Base-by-base conservation (phyloP, 139 green algal species). In the Chlamydomonas incerta region DNA sequence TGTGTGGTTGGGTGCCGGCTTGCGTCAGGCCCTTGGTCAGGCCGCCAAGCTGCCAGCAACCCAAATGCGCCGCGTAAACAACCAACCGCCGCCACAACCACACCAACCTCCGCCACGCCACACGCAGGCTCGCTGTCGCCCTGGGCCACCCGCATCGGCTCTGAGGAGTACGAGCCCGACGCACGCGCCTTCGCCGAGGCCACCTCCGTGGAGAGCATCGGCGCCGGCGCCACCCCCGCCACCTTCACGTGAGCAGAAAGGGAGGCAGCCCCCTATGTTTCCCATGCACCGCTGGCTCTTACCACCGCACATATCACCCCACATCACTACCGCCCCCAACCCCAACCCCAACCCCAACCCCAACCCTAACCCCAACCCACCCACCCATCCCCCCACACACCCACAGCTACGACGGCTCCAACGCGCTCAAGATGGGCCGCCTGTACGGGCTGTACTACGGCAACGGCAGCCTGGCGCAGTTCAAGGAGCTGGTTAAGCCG, bases 81-180 rank as follows among this genome's bases (percentile, higher is more conserved):
- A 37, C 34, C 6, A 37, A 31, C 69, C 58, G 18, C 58, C 33
- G 18, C 34, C 33, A 29, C 68, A 52, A 26, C 5, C 26, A 29
- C 68, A 34, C 17, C 33, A 26, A 13, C 68, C 29, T 4, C 2
- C 34, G 24, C 24, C 34, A 9, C 13, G 28, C 72, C 26, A 31
- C 31, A 31, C 52, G 31, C 80, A 85, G 84, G 84, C 47, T 83
- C 83, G 2, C 41, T 90, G 34, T 81, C 84, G 20, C 88, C 88
- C 15, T 92, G 88, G 88, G 73, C 83, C 46, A 90, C 84, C n/a
- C 88, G 88, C 70, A 35, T 92, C 60, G 66, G 71, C 62, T 47
- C 37, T 60, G 88, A 92, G 76, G 85, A 86, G 76, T 87, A 80
- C 52, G 88, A 92, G 63, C 88, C 88, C 1, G 88, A 92, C 33